Evolutionary conservation across 805 yeast genomes (phyloP), one percentile per base, ranked within the genome.

Genomic region (Metschnikowia colocasiae): DNA sequence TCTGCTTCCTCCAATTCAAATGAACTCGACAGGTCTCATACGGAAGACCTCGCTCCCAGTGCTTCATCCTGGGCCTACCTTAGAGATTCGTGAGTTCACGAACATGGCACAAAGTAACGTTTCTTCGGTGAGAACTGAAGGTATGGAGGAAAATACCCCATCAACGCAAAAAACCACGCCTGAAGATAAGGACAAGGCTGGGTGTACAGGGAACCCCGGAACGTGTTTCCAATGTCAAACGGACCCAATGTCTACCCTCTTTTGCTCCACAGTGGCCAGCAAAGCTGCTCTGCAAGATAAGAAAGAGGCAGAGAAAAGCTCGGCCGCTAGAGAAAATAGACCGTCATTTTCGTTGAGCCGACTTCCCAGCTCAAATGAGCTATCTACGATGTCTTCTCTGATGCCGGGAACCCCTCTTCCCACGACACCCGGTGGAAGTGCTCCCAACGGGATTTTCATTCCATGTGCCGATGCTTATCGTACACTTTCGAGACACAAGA

Each of bases 401-500:
- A 18, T 25, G 18, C 58, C 64, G 2, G 46, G 56, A 12, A 54
- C 64, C 4, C 59, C 63, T 3, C 49, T 16, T 3, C 48, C 55
- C 5, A 39, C 55, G 12, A 50, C 62, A 6, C 54, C 60, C 12
- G 50, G 56, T 12, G 56, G 54, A 3, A 53, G 58, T 7, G 43
- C 58, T 1, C 26, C 42, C 6, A 48, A 49, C 36, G 79, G 71
- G 42, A 78, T 81, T 58, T 90, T 81, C 54, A 87, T 90, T 40
- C 95, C 97, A 2, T 85, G 94, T 60, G 82, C 91, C 12, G 96
- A 90, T 58, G 96, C 97, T 0, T 90, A 88, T 67, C 85, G 83
- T 65, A 87, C 96, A 2, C 75, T 91, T 43, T 82, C 91, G 27
- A 73, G 95, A 48, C 96, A 89, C 63, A 84, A 85, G 58, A 80